Evolutionary conservation across 1,284 basidiomycete genomes (phyloP), one percentile per base, ranked within the genome.

Genomic region (Pseudozyma thailandica): DNA sequence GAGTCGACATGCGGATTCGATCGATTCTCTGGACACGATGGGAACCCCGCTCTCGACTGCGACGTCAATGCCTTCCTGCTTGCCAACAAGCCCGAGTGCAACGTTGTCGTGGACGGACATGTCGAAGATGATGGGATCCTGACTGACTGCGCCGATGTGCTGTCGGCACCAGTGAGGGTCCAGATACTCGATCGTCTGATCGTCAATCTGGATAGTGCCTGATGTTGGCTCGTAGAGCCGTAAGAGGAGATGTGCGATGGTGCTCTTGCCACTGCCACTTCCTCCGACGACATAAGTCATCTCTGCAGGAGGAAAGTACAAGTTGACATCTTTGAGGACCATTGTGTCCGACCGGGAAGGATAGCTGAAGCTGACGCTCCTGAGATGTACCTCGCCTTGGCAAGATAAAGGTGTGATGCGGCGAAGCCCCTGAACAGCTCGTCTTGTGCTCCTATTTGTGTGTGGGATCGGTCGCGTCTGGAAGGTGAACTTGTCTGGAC

Each of bases 231-330:
- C 69, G 85, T 97, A 98, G 82, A 95, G 86, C 9, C 91, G 87
- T 21, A 94, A 86, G 0, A 98, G 86, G 2, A 96, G 87, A 57
- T 90, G 88, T 0, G 91, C 92, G 61, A 97, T 87, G 0, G 93
- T 97, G n/a, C 90, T 91, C 85, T 98, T 98, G 37, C 94, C 94
- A 1, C 90, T 91, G 2, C 94, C 94, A 2, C 91, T 93, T 2
- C 90, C 89, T 46, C 94, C 95, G 52, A 97, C 92, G 75, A 98
- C 90, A 84, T 93, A 97, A 0, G 94, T 96, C 20, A 87, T 92
- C 83, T 98, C 94, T 35, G 88, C 86, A 0, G 92, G 88, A 1
- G 93, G 91, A 45, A 98, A 87, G 86, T 85, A 78, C 65, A 93
- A 85, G 26, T 86, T 87, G 51, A 92, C 88, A 77, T 89, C 85